Percentiles rank a stretch among this genome's conserved stretches.
phyloP scores from a whole-genome alignment of 164 flowering plant species.

The Magnolia sinica region DNA sequence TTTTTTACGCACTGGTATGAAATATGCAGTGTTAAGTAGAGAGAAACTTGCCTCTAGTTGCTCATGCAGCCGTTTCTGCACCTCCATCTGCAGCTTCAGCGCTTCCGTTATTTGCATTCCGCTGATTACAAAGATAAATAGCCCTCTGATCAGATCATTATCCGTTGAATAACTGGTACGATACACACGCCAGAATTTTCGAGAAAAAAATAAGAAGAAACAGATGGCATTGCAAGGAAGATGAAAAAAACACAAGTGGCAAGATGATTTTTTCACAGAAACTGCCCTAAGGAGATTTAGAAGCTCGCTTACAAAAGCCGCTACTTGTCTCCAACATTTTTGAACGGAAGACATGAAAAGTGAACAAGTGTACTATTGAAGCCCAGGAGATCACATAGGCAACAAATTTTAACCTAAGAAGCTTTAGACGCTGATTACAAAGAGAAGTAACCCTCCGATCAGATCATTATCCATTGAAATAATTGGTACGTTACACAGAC shows the following conservation, averaged over 20 bases:
- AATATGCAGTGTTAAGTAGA: not conserved
- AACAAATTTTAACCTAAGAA: too few species aligned
- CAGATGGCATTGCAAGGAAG: too few species aligned
- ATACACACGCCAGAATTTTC: not conserved
- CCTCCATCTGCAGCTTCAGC: slow-evolving; percentile 91
- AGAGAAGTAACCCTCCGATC: not conserved
- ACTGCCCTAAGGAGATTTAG: too few species aligned
- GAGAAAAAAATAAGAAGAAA: not conserved
- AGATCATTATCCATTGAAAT: not conserved
- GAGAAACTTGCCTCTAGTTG: slow-evolving; percentile 70
- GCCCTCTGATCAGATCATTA: not conserved
- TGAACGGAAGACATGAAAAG: too few species aligned
- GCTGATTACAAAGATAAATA: slow-evolving; percentile 28
- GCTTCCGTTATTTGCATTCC: slow-evolving; percentile 92
- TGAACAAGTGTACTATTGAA: too few species aligned
- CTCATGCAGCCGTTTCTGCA: slow-evolving; percentile 87
- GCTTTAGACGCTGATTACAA: not conserved
- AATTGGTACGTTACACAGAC: not conserved
- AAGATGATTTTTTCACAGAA: too few species aligned
- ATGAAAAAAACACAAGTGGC: too few species aligned
- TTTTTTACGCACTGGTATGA: not conserved
- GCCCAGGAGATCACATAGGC: too few species aligned
- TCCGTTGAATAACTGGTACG: not conserved
- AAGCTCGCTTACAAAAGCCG: too few species aligned
- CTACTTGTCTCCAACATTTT: too few species aligned